Percentiles rank a stretch among this genome's conserved stretches.
phyloP scores from a whole-genome alignment of 192 early-diverging fungal species.

The Phycomyces nitens region DNA sequence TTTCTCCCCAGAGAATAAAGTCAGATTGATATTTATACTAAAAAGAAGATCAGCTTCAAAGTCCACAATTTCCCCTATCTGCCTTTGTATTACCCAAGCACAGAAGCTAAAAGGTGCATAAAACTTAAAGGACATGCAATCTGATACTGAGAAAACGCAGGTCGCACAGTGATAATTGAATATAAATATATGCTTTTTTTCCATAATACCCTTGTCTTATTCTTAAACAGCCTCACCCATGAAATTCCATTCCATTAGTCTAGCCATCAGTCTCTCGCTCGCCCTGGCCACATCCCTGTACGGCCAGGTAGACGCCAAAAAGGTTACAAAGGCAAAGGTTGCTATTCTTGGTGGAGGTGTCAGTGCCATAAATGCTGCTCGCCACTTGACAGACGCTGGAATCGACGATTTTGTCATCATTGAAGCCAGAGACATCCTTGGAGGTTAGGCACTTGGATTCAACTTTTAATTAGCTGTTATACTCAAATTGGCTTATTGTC shows the following conservation, averaged over 20 bases:
- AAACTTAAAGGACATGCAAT: too few species aligned
- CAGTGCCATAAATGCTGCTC: slow-evolving; percentile 33
- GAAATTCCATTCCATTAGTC: neutral
- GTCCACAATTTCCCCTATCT: too few species aligned
- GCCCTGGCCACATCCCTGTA: neutral
- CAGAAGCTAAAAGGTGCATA: too few species aligned
- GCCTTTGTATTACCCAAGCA: too few species aligned
- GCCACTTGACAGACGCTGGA: slow-evolving; percentile 23
- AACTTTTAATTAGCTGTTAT: too few species aligned
- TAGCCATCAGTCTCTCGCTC: neutral
- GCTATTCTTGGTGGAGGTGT: slow-evolving; percentile 41
- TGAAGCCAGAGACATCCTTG: slow-evolving; percentile 31
- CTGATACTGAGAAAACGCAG: too few species aligned
- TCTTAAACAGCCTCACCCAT: neutral
- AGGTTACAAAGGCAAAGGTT: slow-evolving; percentile 30
- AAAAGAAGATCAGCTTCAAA: too few species aligned
- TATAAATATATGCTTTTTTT: neutral
- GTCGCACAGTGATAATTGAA: too few species aligned
- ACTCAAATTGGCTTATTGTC: too few species aligned
- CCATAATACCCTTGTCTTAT: neutral
- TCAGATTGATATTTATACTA: too few species aligned
- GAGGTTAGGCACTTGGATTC: too few species aligned
- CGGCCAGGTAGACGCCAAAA: neutral
- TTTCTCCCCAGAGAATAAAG: too few species aligned
- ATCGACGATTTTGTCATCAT: slow-evolving; percentile 39